A percentile compares a stretch with the other conserved stretches of the same genome.
These are phyloP conservation scores for Penicillium sp. DNA, from an alignment of 2,329 filamentous ascomycete species.

Conservation along the genomic window DNA sequence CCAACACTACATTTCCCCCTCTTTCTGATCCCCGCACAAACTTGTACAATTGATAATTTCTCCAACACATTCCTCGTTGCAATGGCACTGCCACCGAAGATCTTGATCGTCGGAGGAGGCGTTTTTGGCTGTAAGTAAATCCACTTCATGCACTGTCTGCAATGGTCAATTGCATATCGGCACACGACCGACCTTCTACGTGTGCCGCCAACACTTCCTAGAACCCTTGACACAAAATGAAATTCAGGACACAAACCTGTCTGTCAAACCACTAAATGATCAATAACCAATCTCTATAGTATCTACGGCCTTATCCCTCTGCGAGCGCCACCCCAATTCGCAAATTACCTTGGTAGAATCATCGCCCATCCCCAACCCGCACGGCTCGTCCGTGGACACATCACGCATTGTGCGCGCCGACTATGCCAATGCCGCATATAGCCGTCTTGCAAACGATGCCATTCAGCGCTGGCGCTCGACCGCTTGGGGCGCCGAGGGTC, in stretches of 20 bases:
- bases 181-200: not conserved
- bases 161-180: not conserved
- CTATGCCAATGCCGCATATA: constrained; percentile 80
- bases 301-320: constrained; percentile 70
- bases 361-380: constrained; percentile 60
- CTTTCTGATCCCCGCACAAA: not conserved
- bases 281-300: constrained; percentile 41
- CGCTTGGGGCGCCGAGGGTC: constrained; percentile 48
- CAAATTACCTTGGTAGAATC: constrained; percentile 63
- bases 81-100: constrained; percentile 41
- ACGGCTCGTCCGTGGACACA: constrained; percentile 63
- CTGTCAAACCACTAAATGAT: not conserved
- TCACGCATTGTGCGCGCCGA: constrained; percentile 71
- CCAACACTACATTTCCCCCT: constrained; percentile 1
- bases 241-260: not conserved
- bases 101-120: constrained; percentile 49
- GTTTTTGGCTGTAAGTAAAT: constrained; percentile 48
- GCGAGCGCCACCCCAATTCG: constrained; percentile 58
- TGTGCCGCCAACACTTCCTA: not conserved
- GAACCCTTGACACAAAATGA: not conserved
- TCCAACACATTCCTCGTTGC: not conserved
- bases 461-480: constrained; percentile 66
- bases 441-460: constrained; percentile 71
- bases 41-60: not conserved
- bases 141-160: not conserved